Conservation (phyloP, 306 rosid species). For the Pueraria montana region DNA sequence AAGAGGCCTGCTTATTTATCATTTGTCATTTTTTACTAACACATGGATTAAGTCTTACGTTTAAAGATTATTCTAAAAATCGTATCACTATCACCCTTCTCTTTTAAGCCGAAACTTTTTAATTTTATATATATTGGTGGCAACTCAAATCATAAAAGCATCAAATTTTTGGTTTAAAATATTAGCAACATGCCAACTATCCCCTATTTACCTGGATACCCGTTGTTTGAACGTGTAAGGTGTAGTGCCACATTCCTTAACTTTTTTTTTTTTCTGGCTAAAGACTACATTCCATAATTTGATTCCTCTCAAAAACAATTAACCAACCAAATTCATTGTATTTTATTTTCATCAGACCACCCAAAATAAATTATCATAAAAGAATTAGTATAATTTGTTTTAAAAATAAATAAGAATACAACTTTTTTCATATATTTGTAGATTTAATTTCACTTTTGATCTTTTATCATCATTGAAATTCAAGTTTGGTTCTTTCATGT, state of each 20-base stretch:
- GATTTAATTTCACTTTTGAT: no score
- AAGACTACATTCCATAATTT: slow-evolving; percentile 22
- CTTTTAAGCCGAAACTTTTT: slow-evolving; percentile 41
- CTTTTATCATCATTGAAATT: no score
- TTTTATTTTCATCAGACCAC: not conserved
- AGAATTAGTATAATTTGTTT: no score
- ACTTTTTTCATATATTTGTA: no score
- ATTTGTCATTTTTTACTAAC: not conserved
- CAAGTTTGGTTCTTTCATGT: no score
- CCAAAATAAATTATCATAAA: not conserved
- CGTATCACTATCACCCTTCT: slow-evolving; percentile 1
- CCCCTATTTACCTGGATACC: slow-evolving; percentile 21
- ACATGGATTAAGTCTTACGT: not conserved
- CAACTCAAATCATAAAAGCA: slow-evolving; percentile 47
- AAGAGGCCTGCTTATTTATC: not conserved
- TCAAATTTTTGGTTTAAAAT: slow-evolving; percentile 23
- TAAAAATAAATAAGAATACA: no score
- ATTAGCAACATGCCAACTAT: slow-evolving; percentile 47
- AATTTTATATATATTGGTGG: slow-evolving; percentile 40
- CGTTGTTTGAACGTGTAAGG: slow-evolving; percentile 41
- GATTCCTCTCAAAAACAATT: slow-evolving; percentile 22
- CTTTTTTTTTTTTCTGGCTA: not conserved
- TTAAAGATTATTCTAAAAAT: slow-evolving; percentile 1
- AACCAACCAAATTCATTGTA: slow-evolving; percentile 13
- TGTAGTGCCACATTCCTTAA: not conserved